phyloP scores from a whole-genome alignment of 164 flowering plant genomes.

The Magnolia officinalis region DNA sequence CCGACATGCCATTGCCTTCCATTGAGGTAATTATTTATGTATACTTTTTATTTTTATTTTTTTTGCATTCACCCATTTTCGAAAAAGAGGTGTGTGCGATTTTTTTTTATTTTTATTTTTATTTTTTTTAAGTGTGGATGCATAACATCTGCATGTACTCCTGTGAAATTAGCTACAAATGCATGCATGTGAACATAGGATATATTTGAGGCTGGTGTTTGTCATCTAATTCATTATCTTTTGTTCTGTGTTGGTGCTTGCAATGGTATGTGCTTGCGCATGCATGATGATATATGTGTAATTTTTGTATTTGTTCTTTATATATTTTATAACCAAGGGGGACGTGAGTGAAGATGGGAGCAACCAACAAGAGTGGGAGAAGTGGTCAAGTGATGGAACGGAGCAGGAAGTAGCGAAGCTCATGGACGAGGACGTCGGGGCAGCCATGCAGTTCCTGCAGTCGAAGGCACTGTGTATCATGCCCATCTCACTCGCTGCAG shows the following conservation, averaged over 20 bases:
- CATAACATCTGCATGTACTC: too few relatives aligned
- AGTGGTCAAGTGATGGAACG: slow-evolving; percentile 73
- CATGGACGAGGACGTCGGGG: slow-evolving; percentile 81
- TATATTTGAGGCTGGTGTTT: too few relatives aligned
- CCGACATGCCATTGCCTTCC: slow-evolving; percentile 77
- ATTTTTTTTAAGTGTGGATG: too few relatives aligned
- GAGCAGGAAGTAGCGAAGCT: slow-evolving; percentile 78
- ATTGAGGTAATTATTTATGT: slow-evolving; percentile 53
- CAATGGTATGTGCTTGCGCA: too few relatives aligned
- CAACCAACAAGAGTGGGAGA: slow-evolving; percentile 63
- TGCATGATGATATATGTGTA: too few relatives aligned
- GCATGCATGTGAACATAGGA: too few relatives aligned
- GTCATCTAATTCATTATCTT: too few relatives aligned
- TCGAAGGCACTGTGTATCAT: slow-evolving; percentile 80
- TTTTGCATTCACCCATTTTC: too few relatives aligned
- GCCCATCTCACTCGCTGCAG: slow-evolving; percentile 71
- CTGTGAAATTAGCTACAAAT: too few relatives aligned
- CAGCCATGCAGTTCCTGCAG: slow-evolving; percentile 85
- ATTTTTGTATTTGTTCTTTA: too few relatives aligned
- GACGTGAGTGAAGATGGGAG: slow-evolving; percentile 44
- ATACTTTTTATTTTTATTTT: not conserved
- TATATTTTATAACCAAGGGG: slow-evolving; percentile 29
- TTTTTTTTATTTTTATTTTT: not conserved
- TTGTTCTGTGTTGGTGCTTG: too few relatives aligned
- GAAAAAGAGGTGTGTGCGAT: too few relatives aligned